Evolutionary conservation across 805 yeast genomes (phyloP), one percentile per base, ranked within the genome.

Genomic region (Priceomyces castillae): DNA sequence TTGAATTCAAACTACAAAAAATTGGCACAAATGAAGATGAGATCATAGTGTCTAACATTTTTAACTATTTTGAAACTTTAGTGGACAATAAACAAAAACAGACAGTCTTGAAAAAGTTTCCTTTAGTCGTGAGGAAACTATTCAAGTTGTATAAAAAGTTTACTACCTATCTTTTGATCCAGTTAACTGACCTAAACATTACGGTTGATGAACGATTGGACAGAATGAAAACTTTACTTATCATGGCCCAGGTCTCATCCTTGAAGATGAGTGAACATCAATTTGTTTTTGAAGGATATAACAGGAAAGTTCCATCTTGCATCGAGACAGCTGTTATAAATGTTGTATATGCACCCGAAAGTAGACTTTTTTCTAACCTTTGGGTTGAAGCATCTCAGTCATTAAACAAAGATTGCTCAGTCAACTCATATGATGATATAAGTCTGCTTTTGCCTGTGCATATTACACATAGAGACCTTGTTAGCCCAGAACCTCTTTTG

Each of bases 261-360:
- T 62, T 84, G 51, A 81, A 87, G 57, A 90, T 89, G 90, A 53
- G 56, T 37, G 71, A 62, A n/a, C 62, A 58, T 34, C 71, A 61
- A 40, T 67, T 71, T 46, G 66, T 66, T 1, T 66, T 65, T 42
- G 75, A 73, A 33, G 69, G 73, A 3, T 57, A 54, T 14, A 54
- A 50, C 11, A 60, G 54, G 3, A 51, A 56, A 16, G 58, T 90
- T 15, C 97, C 97, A 3, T 85, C 96, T 1, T 84, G 90, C 58
- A 73, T 92, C 42, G 98, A 92, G 61, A 73, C 90, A 2, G 87
- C 94, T 11, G 69, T 90, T 28, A 71, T 78, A 0, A 79, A 85
- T 51, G 88, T 90, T 1, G 76, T 90, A 14, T 69, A 87, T 25
- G 74, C 92, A 1, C 96, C 97, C 0, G 94, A 86, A 56, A 80